phyloP scores from a whole-genome alignment of 306 rosid species.

The Quercus bicolor region DNA sequence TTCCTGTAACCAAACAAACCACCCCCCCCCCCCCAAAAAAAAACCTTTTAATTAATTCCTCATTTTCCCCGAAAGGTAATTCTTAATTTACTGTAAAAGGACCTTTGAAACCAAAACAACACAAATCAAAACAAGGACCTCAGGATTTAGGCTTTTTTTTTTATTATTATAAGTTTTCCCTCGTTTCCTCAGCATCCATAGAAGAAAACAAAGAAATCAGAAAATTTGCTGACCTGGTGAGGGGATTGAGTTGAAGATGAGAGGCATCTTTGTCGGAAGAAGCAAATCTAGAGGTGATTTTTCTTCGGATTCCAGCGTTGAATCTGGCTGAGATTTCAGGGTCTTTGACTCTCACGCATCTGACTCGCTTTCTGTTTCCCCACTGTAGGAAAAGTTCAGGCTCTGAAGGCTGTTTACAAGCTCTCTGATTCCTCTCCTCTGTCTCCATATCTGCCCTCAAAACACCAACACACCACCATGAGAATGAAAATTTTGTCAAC shows the following conservation, averaged over 20 bases:
- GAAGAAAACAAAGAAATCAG: conserved; percentile 9
- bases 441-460: conserved; percentile 51
- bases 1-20: conserved; percentile 41
- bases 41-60: not conserved
- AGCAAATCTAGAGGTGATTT: conserved; percentile 32
- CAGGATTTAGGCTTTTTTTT: not conserved
- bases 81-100: not conserved
- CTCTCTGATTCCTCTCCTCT: conserved; percentile 59
- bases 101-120: too few species aligned
- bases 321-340: conserved; percentile 56
- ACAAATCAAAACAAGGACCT: too few species aligned
- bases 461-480: not conserved
- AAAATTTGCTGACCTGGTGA: conserved; percentile 46
- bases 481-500: not conserved
- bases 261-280: conserved; percentile 46
- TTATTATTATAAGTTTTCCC: not conserved
- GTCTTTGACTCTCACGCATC: conserved; percentile 77
- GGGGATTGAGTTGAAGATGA: conserved; percentile 53
- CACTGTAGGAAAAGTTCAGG: conserved; percentile 78
- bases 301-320: conserved; percentile 56
- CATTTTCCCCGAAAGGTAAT: not conserved
- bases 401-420: conserved; percentile 40
- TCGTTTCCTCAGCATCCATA: conserved; percentile 2
- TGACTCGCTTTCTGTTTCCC: conserved; percentile 59
- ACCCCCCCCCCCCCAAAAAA: too few species aligned